Base-by-base conservation (phyloP, 1,284 basidiomycete species). In the Phellopilus nigrolimitatus region DNA sequence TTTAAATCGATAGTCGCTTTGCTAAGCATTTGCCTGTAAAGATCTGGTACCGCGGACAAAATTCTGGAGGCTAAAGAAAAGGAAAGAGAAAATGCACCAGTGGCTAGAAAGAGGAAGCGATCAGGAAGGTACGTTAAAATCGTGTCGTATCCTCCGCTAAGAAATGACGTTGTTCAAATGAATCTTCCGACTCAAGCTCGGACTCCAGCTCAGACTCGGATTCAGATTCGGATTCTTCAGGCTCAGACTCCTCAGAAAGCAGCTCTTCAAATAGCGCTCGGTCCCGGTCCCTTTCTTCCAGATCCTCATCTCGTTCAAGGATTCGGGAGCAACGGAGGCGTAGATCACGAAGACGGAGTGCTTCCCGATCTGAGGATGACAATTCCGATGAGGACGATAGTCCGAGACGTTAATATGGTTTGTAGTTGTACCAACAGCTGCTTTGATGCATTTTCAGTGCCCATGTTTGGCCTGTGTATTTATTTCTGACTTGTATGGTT, bases 21-120 rank as follows among this genome's bases (percentile, higher is more conserved):
- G 53, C 34, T 27, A 42, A 36, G 30, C 38, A 37, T 37, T 55
- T 28, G 40, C 51, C 55, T 39, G 4, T 57, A 4, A 13, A 88
- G 85, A 63, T 74, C 66, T 19, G 87, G 87, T 2, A 82, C 77
- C 9, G 86, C 88, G 22, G 80, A 89, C 60, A 78, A 76, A 55
- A 89, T 90, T 37, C 63, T 90, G 36, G 82, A 82, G 59, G 76
- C 73, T 12, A 88, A 84, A 58, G 87, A 88, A 67, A 85, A 84
- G 27, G 61, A 28, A 49, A 56, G 53, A 44, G 61, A 68, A 71
- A 51, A 67, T 59, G 39, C 66, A 68, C 48, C 67, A 48, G 64
- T 62, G 57, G 68, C 59, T 15, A 65, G 58, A 27, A 64, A 73
- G 34, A 72, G 66, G 53, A 84, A 81, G 65, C 77, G 72, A 56